These are phyloP conservation scores for Phtheirospermum japonicum DNA, from an alignment of 257 asterid genomes.

Conservation along the genomic window DNA sequence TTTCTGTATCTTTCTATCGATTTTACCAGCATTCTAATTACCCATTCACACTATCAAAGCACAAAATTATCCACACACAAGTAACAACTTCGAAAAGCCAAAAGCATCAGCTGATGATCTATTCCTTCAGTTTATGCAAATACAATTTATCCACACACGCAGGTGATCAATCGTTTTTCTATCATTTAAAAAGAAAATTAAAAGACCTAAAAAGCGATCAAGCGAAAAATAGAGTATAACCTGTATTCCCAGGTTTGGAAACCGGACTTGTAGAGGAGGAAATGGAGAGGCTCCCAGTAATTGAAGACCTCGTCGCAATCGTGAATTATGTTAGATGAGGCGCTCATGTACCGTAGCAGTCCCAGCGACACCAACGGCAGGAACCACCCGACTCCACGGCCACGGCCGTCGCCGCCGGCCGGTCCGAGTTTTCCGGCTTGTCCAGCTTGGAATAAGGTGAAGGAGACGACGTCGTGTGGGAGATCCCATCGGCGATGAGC, in stretches of 20 bases:
- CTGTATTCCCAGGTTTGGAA: constrained; percentile 99
- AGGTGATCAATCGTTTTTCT: not conserved
- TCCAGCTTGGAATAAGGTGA: constrained; percentile 73
- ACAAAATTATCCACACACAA: constrained; percentile 10
- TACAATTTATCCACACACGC: constrained; percentile 6
- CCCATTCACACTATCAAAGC: constrained; percentile 14
- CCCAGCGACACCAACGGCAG: constrained; percentile 71
- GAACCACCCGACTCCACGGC: constrained; percentile 70
- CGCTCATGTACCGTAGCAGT: constrained; percentile 80
- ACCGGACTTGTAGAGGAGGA: constrained; percentile 85
- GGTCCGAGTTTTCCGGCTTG: constrained; percentile 54
- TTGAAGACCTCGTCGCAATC: constrained; percentile 98
- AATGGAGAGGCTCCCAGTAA: constrained; percentile 99
- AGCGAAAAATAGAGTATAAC: constrained; percentile 29
- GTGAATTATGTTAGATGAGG: constrained; percentile 86
- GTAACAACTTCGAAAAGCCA: not conserved
- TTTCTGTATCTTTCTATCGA: constrained; percentile 6
- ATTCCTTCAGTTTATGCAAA: not conserved
- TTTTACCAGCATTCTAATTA: not conserved
- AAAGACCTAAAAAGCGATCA: constrained; percentile 2
- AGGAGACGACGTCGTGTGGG: constrained; percentile 37
- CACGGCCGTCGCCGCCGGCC: constrained; percentile 30
- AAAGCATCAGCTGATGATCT: constrained; percentile 13
- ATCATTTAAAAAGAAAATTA: not conserved
- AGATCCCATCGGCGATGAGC: constrained; percentile 52